Evolutionary conservation across 2,329 filamentous ascomycete species (phyloP).

Genomic region (Stachybotrys echinatus): DNA sequence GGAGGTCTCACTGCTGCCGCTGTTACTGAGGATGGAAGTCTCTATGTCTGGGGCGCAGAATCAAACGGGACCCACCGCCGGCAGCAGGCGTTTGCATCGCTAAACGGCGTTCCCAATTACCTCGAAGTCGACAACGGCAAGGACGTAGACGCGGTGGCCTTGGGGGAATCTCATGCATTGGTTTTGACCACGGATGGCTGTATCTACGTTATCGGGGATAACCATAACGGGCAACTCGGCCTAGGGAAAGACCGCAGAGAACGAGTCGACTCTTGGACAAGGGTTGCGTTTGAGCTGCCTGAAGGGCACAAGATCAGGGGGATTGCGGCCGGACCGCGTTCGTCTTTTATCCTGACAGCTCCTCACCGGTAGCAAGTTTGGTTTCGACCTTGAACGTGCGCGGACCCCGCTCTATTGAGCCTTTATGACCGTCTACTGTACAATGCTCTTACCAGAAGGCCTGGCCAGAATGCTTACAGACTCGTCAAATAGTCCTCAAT

Average conservation of each 20-base stretch:
- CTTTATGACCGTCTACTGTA: conserved; percentile 42
- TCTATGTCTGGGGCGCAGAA: conserved; percentile 56
- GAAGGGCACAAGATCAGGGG: conserved; percentile 24
- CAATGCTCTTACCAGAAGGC: conserved; percentile 23
- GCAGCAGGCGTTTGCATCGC: conserved; percentile 21
- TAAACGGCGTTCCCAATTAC: conserved; percentile 33
- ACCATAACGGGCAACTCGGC: conserved; percentile 56
- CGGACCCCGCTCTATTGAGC: conserved; percentile 20
- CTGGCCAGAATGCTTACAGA: conserved; percentile 55
- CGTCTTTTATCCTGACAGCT: conserved; percentile 43
- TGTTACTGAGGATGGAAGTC: conserved; percentile 48
- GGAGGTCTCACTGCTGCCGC: conserved; percentile 55
- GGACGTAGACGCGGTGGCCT: conserved; percentile 51
- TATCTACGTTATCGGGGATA: conserved; percentile 52
- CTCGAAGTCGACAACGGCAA: conserved; percentile 38
- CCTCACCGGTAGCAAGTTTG: conserved; percentile 9
- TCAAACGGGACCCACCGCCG: conserved; percentile 19
- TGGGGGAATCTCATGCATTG: conserved; percentile 56
- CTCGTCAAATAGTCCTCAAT: conserved; percentile 99
- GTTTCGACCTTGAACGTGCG: conserved; percentile 5
- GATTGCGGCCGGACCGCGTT: conserved; percentile 43
- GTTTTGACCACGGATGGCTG: conserved; percentile 42
- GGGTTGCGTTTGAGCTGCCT: conserved; percentile 21
- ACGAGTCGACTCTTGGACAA: conserved; percentile 27
- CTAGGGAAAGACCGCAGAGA: conserved; percentile 17